Conservation (phyloP, 371 early-diverging fungal genomes). For the Mortierella sp. region DNA sequence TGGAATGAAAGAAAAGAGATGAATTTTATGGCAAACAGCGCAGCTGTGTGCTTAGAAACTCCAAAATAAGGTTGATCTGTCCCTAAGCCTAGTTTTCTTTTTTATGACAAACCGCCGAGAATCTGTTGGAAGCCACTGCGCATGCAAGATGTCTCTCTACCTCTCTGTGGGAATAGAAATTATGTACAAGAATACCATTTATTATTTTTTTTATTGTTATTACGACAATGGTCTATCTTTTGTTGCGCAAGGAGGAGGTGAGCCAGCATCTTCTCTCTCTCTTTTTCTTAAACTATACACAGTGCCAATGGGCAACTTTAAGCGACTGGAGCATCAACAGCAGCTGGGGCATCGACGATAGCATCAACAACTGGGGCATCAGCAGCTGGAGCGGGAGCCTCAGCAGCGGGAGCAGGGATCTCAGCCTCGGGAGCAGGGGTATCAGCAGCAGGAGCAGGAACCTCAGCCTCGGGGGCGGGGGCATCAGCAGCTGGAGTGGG, state of each 20-base stretch:
- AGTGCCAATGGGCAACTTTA: background rate
- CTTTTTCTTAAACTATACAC: background rate
- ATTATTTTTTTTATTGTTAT: background rate
- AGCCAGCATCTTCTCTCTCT: conserved; percentile 3
- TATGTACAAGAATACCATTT: background rate
- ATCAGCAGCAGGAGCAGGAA: background rate
- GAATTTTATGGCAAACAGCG: background rate
- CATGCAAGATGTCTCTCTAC: too few relatives aligned
- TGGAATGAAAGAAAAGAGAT: background rate
- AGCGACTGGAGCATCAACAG: background rate
- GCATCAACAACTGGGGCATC: background rate
- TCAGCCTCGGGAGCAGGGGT: background rate
- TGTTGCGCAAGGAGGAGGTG: conserved; percentile 8
- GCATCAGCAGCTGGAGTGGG: background rate
- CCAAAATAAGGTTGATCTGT: background rate
- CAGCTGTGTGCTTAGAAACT: background rate
- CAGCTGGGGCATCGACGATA: background rate
- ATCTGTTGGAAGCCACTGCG: too few relatives aligned
- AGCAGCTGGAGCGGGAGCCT: background rate
- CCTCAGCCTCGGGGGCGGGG: background rate
- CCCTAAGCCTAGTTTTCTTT: background rate
- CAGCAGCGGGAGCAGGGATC: background rate
- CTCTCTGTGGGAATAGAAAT: too few relatives aligned
- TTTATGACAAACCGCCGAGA: background rate
- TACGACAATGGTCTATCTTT: background rate